A percentile compares a stretch with the other conserved stretches of the same genome.
Evolutionary conservation across 176 grass and related monocot species (phyloP).

Genomic region (Guadua angustifolia): DNA sequence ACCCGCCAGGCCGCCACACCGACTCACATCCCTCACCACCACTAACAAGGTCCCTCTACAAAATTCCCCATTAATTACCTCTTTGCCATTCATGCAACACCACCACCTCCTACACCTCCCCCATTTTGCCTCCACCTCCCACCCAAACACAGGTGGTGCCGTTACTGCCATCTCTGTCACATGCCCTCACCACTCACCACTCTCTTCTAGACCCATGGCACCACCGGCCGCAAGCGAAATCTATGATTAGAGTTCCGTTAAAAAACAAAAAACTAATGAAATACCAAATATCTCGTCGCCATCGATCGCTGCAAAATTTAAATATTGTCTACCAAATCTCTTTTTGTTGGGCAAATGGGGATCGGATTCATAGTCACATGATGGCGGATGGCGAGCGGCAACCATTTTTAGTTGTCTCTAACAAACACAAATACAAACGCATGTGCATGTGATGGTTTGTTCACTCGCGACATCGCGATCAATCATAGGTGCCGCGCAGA

Average conservation of each 20-base stretch:
- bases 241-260: no score
- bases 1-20: no score
- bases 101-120: no score
- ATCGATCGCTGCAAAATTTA: not conserved
- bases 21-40: not conserved
- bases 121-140: no score
- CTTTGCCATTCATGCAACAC: no score
- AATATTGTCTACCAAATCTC: not conserved
- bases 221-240: not conserved
- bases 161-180: no score
- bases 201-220: not conserved
- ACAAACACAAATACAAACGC: not conserved
- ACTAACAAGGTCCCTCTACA: not conserved
- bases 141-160: no score
- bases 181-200: not conserved
- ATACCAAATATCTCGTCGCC: not conserved
- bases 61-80: not conserved
- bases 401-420: not conserved
- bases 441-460: not conserved
- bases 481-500: conserved; percentile 83
- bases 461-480: conserved; percentile 78
- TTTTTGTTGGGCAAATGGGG: no score
- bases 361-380: not conserved
- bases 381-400: not conserved
- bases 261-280: not conserved